Evolutionary conservation across 805 yeast genomes (phyloP).

Genomic region (Wickerhamomyces rabaulensis): DNA sequence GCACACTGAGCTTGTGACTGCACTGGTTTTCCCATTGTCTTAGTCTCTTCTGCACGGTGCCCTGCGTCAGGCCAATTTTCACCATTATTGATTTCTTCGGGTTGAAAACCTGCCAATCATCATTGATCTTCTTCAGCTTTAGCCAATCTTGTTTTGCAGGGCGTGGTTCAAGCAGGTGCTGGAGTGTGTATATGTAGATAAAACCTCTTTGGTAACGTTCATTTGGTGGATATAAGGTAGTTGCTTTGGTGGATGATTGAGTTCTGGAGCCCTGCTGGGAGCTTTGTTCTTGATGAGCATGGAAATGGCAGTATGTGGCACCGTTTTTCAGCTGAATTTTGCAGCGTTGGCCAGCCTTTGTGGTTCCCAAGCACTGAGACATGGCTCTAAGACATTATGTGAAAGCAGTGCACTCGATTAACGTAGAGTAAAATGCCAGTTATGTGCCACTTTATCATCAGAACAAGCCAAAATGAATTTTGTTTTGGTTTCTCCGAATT

Average conservation of each 20-base stretch:
- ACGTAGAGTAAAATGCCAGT: too few relatives aligned
- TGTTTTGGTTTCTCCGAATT: conserved; percentile 1
- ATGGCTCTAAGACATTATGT: neutral
- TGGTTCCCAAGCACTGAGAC: conserved; percentile 17
- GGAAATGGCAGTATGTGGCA: conserved; percentile 14
- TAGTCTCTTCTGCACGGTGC: conserved; percentile 14
- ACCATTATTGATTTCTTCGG: conserved; percentile 19
- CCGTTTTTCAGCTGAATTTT: conserved; percentile 3
- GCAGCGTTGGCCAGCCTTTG: conserved; percentile 13
- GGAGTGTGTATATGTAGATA: conserved; percentile 21
- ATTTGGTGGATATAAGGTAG: neutral
- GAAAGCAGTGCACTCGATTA: too few relatives aligned
- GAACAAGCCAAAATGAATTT: too few relatives aligned
- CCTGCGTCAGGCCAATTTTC: conserved; percentile 22
- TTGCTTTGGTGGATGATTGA: neutral
- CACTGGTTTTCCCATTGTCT: conserved; percentile 24
- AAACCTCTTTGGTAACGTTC: conserved; percentile 13
- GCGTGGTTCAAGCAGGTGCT: conserved; percentile 11
- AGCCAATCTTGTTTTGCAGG: conserved; percentile 21
- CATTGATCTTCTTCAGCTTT: conserved; percentile 4
- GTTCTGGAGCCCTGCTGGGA: too few relatives aligned
- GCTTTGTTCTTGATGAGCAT: conserved; percentile 4
- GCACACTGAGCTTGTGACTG: conserved; percentile 11
- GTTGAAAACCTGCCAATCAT: conserved; percentile 10
- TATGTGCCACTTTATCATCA: too few relatives aligned